A percentile compares a stretch with the other conserved stretches of the same genome.
Evolutionary conservation across 2,329 filamentous ascomycete species (phyloP).

Genomic region (Trichoderma sp.): DNA sequence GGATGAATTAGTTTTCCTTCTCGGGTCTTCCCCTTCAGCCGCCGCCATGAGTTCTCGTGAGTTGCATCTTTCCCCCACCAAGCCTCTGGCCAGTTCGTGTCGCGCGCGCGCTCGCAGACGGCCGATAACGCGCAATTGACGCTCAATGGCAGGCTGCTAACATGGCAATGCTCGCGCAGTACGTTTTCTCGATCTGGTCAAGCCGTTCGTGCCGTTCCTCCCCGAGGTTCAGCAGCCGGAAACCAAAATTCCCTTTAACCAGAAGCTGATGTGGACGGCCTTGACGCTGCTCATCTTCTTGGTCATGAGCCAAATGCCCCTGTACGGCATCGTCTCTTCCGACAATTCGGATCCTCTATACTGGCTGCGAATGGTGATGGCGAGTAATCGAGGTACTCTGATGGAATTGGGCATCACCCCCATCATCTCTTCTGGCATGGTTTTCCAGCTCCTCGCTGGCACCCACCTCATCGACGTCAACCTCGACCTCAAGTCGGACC

Average conservation of each 20-base stretch:
- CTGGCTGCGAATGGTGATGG: conserved; percentile 99
- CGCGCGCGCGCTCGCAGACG: conserved; percentile 18
- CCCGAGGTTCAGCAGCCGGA: conserved; percentile 98
- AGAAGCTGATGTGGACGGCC: conserved; percentile 94
- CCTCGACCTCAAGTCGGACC: conserved; percentile 99
- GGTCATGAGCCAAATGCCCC: conserved; percentile 99
- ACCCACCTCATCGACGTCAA: conserved; percentile 99
- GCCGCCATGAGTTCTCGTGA: conserved; percentile 56
- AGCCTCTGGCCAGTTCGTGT: conserved; percentile 23
- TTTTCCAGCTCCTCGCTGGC: conserved; percentile 98
- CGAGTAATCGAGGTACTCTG: conserved; percentile 93
- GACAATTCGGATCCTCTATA: conserved; percentile 98
- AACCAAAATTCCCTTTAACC: conserved; percentile 98
- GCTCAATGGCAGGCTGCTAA: conserved; percentile 29
- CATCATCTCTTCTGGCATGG: conserved; percentile 99
- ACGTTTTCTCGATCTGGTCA: conserved; percentile 99
- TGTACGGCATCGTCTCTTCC: conserved; percentile 98
- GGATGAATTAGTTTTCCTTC: conserved; percentile 42
- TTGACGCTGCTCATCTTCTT: conserved; percentile 97
- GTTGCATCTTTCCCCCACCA: conserved; percentile 29
- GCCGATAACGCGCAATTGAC: conserved; percentile 28
- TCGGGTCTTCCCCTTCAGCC: conserved; percentile 35
- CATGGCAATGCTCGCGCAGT: conserved; percentile 52
- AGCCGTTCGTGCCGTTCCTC: conserved; percentile 98
- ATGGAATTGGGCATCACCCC: conserved; percentile 98